A percentile compares a stretch with the other conserved stretches of the same genome.
phyloP scores from a whole-genome alignment of 768 basidiomycete species.

The Pulveroboletus sp. region DNA sequence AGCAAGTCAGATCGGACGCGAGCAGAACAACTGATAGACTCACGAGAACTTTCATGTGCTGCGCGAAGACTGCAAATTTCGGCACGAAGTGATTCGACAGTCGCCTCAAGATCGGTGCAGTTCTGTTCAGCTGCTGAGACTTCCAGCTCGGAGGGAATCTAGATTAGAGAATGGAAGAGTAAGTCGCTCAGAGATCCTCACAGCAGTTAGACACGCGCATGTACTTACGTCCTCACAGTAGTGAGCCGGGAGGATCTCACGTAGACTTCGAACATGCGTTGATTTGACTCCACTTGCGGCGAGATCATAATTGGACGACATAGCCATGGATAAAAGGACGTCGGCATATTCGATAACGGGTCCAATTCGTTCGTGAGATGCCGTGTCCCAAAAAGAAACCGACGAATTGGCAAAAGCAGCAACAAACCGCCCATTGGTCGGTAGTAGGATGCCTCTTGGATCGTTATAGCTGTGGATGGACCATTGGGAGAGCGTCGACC shows the following conservation, averaged over 20 bases:
- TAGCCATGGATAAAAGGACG: not conserved
- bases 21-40: too few species aligned
- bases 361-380: slow-evolving; percentile 4
- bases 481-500: not conserved
- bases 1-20: too few species aligned
- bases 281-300: not conserved
- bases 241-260: not conserved
- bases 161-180: not conserved
- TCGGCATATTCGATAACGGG: slow-evolving; percentile 2
- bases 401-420: not conserved
- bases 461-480: not conserved
- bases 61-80: slow-evolving; percentile 3
- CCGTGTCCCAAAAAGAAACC: slow-evolving; percentile 13
- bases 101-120: not conserved
- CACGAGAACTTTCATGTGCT: slow-evolving; percentile 3
- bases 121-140: not conserved
- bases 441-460: not conserved
- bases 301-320: slow-evolving; percentile 8
- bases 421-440: slow-evolving; percentile 11
- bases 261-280: not conserved
- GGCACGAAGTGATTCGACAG: not conserved
- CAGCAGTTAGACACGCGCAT: not conserved
- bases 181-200: not conserved
- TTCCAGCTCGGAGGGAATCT: not conserved
- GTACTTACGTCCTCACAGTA: not conserved